Evolutionary conservation across 371 early-diverging fungal genomes (phyloP).

Genomic region (Rhizopus arrhizus): DNA sequence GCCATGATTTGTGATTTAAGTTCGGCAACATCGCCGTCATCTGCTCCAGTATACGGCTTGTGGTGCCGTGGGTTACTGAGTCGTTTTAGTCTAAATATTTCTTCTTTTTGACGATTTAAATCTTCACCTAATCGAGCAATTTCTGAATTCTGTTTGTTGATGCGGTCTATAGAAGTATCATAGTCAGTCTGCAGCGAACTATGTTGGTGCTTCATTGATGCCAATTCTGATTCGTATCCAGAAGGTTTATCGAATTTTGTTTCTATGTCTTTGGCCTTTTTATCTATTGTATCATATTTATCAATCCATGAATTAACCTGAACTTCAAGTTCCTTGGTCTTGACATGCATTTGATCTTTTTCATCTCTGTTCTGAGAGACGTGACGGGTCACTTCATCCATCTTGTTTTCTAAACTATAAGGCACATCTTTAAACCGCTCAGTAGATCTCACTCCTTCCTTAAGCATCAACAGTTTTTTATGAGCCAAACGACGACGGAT

Average conservation of each 20-base stretch:
- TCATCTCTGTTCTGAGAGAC: constrained; percentile 74
- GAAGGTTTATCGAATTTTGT: constrained; percentile 53
- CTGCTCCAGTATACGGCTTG: too few species aligned
- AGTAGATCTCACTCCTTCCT: constrained; percentile 85
- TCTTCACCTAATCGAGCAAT: constrained; percentile 66
- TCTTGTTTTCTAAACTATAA: constrained; percentile 92
- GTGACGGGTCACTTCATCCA: constrained; percentile 89
- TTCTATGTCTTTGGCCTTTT: constrained; percentile 53
- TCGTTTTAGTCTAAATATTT: constrained; percentile 67
- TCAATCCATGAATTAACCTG: constrained; percentile 72
- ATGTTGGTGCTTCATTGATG: constrained; percentile 54
- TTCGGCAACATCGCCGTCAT: too few species aligned
- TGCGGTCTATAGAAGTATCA: constrained; percentile 55
- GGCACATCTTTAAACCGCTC: constrained; percentile 92
- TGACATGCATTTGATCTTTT: constrained; percentile 58
- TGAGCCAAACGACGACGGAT: constrained; percentile 76
- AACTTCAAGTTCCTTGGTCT: constrained; percentile 62
- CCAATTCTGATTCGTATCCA: constrained; percentile 60
- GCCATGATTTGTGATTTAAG: too few species aligned
- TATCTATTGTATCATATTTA: constrained; percentile 62
- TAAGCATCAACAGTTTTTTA: constrained; percentile 60
- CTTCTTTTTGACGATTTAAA: constrained; percentile 65
- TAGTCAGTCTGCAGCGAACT: constrained; percentile 52
- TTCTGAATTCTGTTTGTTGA: constrained; percentile 69
- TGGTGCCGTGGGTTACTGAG: constrained; percentile 11